Conservation (phyloP, 495 filamentous ascomycete species). For the Collariella sp. region DNA sequence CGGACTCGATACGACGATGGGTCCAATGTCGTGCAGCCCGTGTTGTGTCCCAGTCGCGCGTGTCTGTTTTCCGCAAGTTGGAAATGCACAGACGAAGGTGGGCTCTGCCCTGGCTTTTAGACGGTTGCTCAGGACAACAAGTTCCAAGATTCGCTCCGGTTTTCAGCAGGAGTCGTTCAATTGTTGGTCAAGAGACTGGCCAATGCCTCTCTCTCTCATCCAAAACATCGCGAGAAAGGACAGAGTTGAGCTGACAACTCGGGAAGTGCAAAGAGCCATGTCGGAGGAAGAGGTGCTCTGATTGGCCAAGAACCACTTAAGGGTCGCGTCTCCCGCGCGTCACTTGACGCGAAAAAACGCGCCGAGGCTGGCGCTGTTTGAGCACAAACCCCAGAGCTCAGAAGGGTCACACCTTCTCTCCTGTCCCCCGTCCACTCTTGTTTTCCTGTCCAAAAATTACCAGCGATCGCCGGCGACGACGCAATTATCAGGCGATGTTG, state of each 20-base stretch:
- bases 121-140: background rate
- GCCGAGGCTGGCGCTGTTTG: background rate
- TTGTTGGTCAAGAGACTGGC: too few relatives aligned
- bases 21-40: too few relatives aligned
- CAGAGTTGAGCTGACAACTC: background rate
- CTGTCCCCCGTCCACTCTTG: background rate
- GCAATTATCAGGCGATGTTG: background rate
- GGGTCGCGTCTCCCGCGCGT: background rate
- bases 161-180: too few relatives aligned
- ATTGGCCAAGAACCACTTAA: slow-evolving; percentile 6
- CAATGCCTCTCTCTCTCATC: background rate
- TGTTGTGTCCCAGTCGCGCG: too few relatives aligned
- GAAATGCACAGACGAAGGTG: background rate
- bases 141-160: background rate
- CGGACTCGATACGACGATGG: background rate
- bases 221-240: background rate
- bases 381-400: background rate
- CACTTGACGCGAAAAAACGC: slow-evolving; percentile 7
- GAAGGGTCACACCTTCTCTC: background rate
- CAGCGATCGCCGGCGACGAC: background rate
- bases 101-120: background rate
- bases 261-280: background rate
- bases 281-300: background rate
- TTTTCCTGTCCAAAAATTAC: background rate
- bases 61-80: too few relatives aligned